Base-by-base conservation (phyloP, 768 basidiomycete species). In the Russula foetens region DNA sequence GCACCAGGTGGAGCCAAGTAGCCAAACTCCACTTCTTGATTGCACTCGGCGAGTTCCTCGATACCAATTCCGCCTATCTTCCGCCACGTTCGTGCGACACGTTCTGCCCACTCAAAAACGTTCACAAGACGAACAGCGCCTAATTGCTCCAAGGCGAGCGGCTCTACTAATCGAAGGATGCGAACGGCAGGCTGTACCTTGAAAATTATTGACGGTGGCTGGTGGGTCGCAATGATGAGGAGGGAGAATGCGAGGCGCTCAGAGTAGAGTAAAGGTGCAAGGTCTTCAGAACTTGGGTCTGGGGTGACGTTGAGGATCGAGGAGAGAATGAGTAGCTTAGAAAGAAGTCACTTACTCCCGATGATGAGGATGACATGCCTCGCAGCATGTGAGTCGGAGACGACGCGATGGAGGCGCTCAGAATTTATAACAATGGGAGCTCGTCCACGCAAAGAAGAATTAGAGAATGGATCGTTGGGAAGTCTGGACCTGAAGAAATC, bases 61-160 rank as follows among this genome's bases (percentile, higher is more conserved):
- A 70, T 58, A 19, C 72, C 72, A 24, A 60, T 63, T n/a, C 69
- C 68, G 41, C 71, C 70, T 26, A 67, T 53, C 43, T 68, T 69
- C 4, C 75, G 68, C 76, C 76, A 77, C 12, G 69, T 26, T n/a
- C 72, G 69, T 4, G 71, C 70, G 7, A 76, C 67, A 5, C 72
- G 74, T 59, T 76, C 74, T 0, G 75, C 76, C 73, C 75, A 75
- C n/a, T 74, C 74, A 12, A 77, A 66, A 1, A 72, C 66, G 44
- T 70, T 69, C 9, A 73, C 73, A 48, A 76, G 68, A 24, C 73
- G 74, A 8, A 73, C 60, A 3, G 75, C 71, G 21, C 72, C 72
- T 14, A 66, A 65, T 31, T 69, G 68, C 56, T 74, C 72, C 33
- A 72, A 62, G 9, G 68, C 70, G 2, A 77, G 63, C 1, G 75